Base-by-base conservation (phyloP, 2,329 filamentous ascomycete species). In the Epichloe baconii region DNA sequence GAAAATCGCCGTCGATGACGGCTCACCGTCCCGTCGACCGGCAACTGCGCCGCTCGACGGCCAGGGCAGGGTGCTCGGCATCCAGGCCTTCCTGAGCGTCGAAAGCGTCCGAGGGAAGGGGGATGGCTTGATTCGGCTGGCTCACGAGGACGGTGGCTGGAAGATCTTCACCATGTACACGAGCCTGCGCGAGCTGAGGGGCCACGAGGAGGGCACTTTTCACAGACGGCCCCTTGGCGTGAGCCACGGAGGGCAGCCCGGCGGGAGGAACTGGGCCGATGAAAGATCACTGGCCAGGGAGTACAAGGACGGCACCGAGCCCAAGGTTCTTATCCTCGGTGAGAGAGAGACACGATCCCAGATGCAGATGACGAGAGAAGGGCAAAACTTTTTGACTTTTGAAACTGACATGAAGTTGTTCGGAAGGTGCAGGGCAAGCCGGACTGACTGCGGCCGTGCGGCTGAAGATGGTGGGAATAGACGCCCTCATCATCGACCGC, bases 161-260 rank as follows among this genome's bases (percentile, higher is more conserved):
- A 82, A 80, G 60, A 75, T 79, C 0, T 83, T 78, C 55, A 82
- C 79, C 1, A 58, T 86, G 0, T 85, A 79, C 58, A 86, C 83
- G 0, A 69, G 71, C 0, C 66, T 87, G 5, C 60, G 71, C 2
- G 72, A 76, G 38, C 55, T 87, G 5, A 75, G 68, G 4, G 77
- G 74, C 0, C 65, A 73, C 48, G 75, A 80, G 53, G 79, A 85
- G 61, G 55, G 57, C 0, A 60, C 71, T 1, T 68, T 72, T 2
- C 59, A 58, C 1, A 70, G 68, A 4, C 70, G 83, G 31, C 73
- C 78, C 0, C 67, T 67, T 19, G 83, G 83, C 0, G 79, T 74
- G 4, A 66, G 74, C 41, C 79, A 83, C 57, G 79, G 78, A 0
- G 71, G 67, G 4, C 69, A 72, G 49, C 61, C 65, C 0, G 73